Evolutionary conservation across 228 moss, liverwort and hornwort species (phyloP).

Genomic region (Sphagnum magellanicum): DNA sequence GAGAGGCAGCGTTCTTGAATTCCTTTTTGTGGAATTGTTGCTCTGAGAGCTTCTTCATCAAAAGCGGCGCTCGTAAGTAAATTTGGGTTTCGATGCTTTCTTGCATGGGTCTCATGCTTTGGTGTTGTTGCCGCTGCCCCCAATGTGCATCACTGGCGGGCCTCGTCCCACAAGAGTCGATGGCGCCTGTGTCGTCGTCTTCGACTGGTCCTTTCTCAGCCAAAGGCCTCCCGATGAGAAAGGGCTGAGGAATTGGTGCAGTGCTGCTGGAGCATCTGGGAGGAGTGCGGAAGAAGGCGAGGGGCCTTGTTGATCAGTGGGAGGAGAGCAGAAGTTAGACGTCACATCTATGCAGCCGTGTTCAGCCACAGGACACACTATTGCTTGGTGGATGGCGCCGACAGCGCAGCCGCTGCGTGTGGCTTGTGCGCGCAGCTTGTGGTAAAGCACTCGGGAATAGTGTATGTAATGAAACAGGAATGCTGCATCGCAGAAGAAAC

Average conservation of each 20-base stretch:
- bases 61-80: too few relatives aligned
- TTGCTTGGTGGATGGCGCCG: slow-evolving; percentile 19
- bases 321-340: slow-evolving; percentile 8
- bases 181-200: slow-evolving; percentile 4
- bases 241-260: slow-evolving; percentile 37
- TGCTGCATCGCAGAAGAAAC: slow-evolving; percentile 38
- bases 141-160: too few relatives aligned
- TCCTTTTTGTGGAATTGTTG: too few relatives aligned
- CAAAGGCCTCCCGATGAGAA: slow-evolving; percentile 30
- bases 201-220: slow-evolving; percentile 24
- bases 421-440: slow-evolving; percentile 54
- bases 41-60: too few relatives aligned
- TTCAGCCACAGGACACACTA: slow-evolving; percentile 70
- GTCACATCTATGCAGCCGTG: slow-evolving; percentile 53
- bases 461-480: slow-evolving; percentile 78
- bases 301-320: slow-evolving; percentile 1
- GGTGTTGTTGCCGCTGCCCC: too few relatives aligned
- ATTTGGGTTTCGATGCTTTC: too few relatives aligned
- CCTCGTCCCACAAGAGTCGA: slow-evolving; percentile 2
- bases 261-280: slow-evolving; percentile 8
- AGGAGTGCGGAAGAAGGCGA: slow-evolving; percentile 8
- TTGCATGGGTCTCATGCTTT: too few relatives aligned
- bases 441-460: slow-evolving; percentile 69
- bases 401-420: slow-evolving; percentile 11
- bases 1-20: too few relatives aligned